These are phyloP conservation scores for Leccinellum rugosiceps DNA, from an alignment of 768 basidiomycete species.

Conservation along the genomic window DNA sequence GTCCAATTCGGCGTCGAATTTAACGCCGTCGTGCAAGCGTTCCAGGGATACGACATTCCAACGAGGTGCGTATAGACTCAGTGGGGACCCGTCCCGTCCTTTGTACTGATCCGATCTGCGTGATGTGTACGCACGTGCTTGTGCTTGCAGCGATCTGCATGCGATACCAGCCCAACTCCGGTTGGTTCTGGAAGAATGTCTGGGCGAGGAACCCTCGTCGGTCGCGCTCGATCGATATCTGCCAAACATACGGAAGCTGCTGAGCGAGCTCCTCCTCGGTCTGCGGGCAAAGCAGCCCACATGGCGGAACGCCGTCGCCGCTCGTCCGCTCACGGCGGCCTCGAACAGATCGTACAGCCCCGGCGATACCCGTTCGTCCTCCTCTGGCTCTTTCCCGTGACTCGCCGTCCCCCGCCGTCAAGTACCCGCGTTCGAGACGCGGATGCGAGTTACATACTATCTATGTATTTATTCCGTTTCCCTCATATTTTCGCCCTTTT, in stretches of 20 bases:
- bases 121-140: not conserved
- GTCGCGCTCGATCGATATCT: slow-evolving; percentile 34
- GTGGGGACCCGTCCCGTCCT: slow-evolving; percentile 7
- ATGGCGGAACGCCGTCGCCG: slow-evolving; percentile 23
- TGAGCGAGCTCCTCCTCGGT: slow-evolving; percentile 39
- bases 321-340: slow-evolving; percentile 9
- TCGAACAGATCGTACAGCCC: slow-evolving; percentile 5
- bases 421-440: not conserved
- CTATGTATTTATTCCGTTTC: not conserved
- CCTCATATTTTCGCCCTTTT: not conserved
- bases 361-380: not conserved
- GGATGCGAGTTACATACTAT: not conserved
- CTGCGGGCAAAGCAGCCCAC: slow-evolving; percentile 41
- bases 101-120: not conserved
- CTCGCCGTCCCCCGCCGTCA: not conserved
- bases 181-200: slow-evolving; percentile 39
- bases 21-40: slow-evolving; percentile 74
- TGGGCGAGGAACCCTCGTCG: slow-evolving; percentile 40
- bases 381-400: slow-evolving; percentile 11
- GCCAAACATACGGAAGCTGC: slow-evolving; percentile 36
- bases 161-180: slow-evolving; percentile 39
- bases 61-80: slow-evolving; percentile 55
- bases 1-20: slow-evolving; percentile 89
- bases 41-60: slow-evolving; percentile 68
- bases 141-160: slow-evolving; percentile 35